These are phyloP conservation scores for Clonostachys sp. DNA, from an alignment of 2,329 filamentous ascomycete species.

Conservation along the genomic window DNA sequence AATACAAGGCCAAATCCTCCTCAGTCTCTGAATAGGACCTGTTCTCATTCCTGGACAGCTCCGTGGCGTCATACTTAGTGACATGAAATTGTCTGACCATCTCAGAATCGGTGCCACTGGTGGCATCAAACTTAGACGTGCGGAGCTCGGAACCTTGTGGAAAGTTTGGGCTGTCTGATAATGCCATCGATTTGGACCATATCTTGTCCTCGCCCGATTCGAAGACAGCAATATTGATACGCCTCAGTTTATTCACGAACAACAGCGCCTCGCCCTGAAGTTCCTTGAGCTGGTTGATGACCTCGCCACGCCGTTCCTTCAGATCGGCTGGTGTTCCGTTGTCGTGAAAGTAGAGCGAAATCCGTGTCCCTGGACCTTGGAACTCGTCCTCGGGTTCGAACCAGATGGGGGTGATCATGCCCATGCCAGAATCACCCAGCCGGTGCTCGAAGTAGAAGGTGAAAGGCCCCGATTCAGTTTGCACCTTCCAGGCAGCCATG, in stretches of 20 bases:
- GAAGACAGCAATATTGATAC: slow-evolving; percentile 22
- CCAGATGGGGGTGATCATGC: slow-evolving; percentile 45
- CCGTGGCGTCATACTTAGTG: slow-evolving; percentile 9
- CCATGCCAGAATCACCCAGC: slow-evolving; percentile 36
- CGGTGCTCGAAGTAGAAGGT: slow-evolving; percentile 36
- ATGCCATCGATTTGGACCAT: background rate
- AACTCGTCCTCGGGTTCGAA: slow-evolving; percentile 7
- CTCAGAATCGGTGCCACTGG: slow-evolving; percentile 9
- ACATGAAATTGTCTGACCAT: background rate
- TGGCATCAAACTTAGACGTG: slow-evolving; percentile 19
- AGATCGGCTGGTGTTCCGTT: slow-evolving; percentile 8
- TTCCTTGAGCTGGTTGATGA: slow-evolving; percentile 22
- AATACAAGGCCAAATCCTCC: slow-evolving; percentile 8
- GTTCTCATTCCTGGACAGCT: slow-evolving; percentile 26
- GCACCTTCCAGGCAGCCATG: slow-evolving; percentile 35
- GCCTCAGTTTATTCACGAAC: slow-evolving; percentile 32
- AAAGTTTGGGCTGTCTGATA: background rate
- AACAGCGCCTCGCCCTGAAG: slow-evolving; percentile 31
- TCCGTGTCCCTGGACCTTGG: slow-evolving; percentile 19
- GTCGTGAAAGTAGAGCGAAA: slow-evolving; percentile 28
- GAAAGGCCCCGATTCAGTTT: slow-evolving; percentile 35
- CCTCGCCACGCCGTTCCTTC: slow-evolving; percentile 14
- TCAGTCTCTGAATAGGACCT: slow-evolving; percentile 18
- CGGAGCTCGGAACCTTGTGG: slow-evolving; percentile 1
- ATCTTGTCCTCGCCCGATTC: slow-evolving; percentile 6